phyloP scores from a whole-genome alignment of 164 flowering plant species.

The Kingdonia uniflora region DNA sequence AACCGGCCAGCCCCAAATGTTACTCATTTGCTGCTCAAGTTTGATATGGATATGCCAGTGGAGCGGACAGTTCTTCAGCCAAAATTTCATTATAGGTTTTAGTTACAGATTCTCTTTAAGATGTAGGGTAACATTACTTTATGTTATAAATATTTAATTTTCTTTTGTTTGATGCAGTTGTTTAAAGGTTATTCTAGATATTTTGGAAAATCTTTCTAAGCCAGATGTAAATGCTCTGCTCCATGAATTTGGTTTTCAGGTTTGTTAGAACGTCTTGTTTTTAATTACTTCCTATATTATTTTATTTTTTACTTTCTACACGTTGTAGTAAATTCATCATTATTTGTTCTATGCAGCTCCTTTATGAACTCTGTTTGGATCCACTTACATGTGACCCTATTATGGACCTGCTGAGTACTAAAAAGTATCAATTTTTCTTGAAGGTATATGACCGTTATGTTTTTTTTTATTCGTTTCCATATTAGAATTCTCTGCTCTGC shows the following conservation, averaged over 20 bases:
- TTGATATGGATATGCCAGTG: conserved; percentile 70
- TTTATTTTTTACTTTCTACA: too few relatives aligned
- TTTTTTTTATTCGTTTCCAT: too few relatives aligned
- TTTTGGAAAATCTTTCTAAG: conserved; percentile 69
- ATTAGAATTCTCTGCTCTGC: too few relatives aligned
- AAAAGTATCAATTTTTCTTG: conserved; percentile 72
- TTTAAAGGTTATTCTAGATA: conserved; percentile 87
- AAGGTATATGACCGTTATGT: conserved; percentile 36
- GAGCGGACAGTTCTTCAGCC: conserved; percentile 86
- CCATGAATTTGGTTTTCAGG: conserved; percentile 95
- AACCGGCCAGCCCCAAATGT: conserved; percentile 89
- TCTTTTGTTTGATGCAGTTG: conserved; percentile 42
- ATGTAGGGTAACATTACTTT: too few relatives aligned
- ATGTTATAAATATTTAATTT: background rate
- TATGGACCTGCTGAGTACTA: conserved; percentile 68
- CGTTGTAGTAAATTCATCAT: too few relatives aligned
- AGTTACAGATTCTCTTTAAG: too few relatives aligned
- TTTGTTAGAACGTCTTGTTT: conserved; percentile 13
- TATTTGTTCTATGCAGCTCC: conserved; percentile 43
- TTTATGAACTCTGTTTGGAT: conserved; percentile 82
- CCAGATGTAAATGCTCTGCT: conserved; percentile 81
- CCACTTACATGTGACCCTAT: conserved; percentile 74
- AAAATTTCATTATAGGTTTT: conserved; percentile 89
- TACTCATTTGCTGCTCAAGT: conserved; percentile 83
- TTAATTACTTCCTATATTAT: too few relatives aligned